Base-by-base conservation (phyloP, 2,329 filamentous ascomycete species). In the Helotiales sp. region DNA sequence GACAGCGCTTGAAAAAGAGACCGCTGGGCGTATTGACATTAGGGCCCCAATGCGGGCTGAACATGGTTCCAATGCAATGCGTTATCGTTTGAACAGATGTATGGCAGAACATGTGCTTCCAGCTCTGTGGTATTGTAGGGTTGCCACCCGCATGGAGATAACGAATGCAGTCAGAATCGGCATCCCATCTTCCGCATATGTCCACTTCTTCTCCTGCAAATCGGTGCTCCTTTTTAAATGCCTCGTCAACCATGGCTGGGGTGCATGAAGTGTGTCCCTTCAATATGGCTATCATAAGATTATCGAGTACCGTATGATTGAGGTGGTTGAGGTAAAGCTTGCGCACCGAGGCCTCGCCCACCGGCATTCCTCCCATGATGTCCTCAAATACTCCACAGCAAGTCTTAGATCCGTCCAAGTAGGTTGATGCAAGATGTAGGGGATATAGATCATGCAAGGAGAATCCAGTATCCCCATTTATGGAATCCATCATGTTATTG, bases 21-120 rank as follows among this genome's bases (percentile, higher is more conserved):
- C 62, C 62, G 34, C 62, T 64, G 2, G 60, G 53, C 0, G 60
- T 59, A 19, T 59, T 57, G 25, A 60, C 56, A 38, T 59, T 53
- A 12, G 55, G 55, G 10, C 13, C 50, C 22, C 24, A 56, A 52
- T 24, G n/a, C 4, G 52, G 52, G 25, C 22, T 24, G 17, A 68
- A 73, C 2, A 74, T 60, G 4, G n/a, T 24, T 8, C 56, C 49
- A 31, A 77, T 72, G 31, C 57, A 70, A 58, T 77, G 71, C 24
- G 69, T 74, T 5, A 77, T 67, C 0, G 73, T 66, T 63, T 76
- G 74, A 5, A 68, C 64, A 1, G 75, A 74, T 5, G 74, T 76
- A 53, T 78, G 74, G 53, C 76, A 78, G 56, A 78, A 77, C 47
- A 71, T 73, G 59, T 77, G 75, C 59, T 78, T 78, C 75, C 75